Percentiles rank a stretch among this genome's conserved stretches.
Evolutionary conservation across 108 stramenopile genomes (phyloP).

Genomic region (Pseudonitzschia pungens): DNA sequence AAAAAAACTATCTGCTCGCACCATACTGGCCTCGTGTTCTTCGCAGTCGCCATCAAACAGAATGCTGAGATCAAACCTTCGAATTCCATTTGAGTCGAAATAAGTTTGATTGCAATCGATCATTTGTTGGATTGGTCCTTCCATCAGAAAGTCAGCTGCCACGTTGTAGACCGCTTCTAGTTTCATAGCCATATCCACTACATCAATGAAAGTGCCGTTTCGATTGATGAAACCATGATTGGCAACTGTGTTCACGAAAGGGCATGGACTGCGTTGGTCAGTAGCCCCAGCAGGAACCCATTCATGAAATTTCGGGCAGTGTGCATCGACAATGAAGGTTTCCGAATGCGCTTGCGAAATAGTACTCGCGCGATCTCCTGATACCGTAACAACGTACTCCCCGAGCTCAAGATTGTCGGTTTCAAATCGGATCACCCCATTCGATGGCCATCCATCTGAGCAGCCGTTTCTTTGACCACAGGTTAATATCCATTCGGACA

Average conservation of each 20-base stretch:
- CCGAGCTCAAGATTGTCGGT: conserved; percentile 5
- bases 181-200: neutral
- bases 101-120: conserved; percentile 14
- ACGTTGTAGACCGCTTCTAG: conserved; percentile 1
- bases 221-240: conserved; percentile 32
- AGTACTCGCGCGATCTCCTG: neutral
- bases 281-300: neutral
- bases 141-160: neutral
- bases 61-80: conserved; percentile 10
- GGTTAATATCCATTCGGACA: conserved; percentile 8
- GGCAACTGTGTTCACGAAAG: conserved; percentile 18
- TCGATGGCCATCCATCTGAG: neutral
- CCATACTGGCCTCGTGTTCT: conserved; percentile 22
- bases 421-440: neutral
- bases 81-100: conserved; percentile 6
- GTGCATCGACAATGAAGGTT: conserved; percentile 13
- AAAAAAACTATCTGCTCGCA: conserved; percentile 18
- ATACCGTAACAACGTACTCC: conserved; percentile 11
- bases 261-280: conserved; percentile 23
- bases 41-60: conserved; percentile 4
- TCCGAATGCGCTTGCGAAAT: conserved; percentile 1
- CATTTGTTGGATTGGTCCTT: conserved; percentile 6
- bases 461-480: conserved; percentile 11
- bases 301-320: neutral
- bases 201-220: conserved; percentile 6